Conservation (phyloP, 75 land plant genomes). For the Pseudotsuga menziesii region DNA sequence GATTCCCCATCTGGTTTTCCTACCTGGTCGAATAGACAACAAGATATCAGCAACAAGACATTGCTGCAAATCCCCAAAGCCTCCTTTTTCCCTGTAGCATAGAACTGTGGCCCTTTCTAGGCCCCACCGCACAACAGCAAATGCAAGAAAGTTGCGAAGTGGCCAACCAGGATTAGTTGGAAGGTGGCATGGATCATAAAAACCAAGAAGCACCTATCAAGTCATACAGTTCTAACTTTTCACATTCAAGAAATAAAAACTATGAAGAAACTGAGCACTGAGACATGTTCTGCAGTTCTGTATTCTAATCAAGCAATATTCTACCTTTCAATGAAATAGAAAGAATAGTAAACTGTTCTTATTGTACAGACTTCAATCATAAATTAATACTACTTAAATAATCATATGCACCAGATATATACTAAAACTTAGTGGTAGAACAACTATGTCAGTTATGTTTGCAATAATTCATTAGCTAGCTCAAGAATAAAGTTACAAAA, state of each 20-base stretch:
- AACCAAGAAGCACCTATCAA: slow-evolving; percentile 81
- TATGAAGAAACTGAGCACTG: neutral
- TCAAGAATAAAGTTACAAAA: neutral
- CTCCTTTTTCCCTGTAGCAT: slow-evolving; percentile 88
- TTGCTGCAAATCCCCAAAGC: slow-evolving; percentile 62
- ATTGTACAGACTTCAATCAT: neutral
- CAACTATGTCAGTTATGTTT: neutral
- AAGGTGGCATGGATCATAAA: slow-evolving; percentile 93
- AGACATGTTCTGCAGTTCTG: neutral
- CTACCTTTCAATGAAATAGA: neutral
- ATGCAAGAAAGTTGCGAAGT: slow-evolving; percentile 80
- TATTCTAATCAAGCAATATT: too few relatives aligned
- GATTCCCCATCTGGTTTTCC: slow-evolving; percentile 10
- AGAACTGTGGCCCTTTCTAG: slow-evolving; percentile 48
- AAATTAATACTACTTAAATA: neutral
- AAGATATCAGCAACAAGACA: slow-evolving; percentile 74
- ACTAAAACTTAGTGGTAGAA: neutral
- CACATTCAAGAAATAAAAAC: neutral
- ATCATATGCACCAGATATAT: neutral
- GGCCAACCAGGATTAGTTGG: slow-evolving; percentile 97
- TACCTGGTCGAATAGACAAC: slow-evolving; percentile 54
- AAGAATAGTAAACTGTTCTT: neutral
- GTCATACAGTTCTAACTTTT: neutral
- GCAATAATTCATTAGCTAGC: neutral
- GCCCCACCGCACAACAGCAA: slow-evolving; percentile 72